These are phyloP conservation scores for Crithidia sp. DNA, from an alignment of 208 protist species.

Conservation along the genomic window DNA sequence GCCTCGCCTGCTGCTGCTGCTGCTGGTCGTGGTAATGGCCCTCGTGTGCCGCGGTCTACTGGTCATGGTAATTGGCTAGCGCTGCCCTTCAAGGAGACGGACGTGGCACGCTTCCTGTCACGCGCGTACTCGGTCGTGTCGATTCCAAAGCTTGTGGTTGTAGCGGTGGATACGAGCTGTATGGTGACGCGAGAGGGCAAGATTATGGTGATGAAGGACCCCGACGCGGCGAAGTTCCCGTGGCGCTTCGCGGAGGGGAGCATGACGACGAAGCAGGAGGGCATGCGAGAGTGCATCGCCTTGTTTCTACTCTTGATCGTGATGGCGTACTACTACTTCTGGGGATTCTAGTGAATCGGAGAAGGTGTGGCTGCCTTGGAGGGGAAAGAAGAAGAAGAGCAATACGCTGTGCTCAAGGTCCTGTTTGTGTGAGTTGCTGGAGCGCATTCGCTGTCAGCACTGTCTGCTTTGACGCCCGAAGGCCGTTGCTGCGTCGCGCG, in stretches of 20 bases:
- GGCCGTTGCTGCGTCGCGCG: too few relatives aligned
- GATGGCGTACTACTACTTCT: constrained; percentile 29
- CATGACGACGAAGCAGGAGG: constrained; percentile 3
- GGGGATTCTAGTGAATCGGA: constrained; percentile 1
- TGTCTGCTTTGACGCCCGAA: too few relatives aligned
- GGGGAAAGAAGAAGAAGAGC: too few relatives aligned
- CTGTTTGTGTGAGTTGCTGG: too few relatives aligned
- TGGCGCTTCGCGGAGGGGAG: constrained; percentile 47
- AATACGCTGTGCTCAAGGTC: too few relatives aligned
- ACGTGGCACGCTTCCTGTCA: constrained; percentile 30
- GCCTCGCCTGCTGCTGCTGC: too few relatives aligned
- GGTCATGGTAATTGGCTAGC: constrained; percentile 59
- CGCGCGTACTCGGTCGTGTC: constrained; percentile 33
- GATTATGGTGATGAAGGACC: constrained; percentile 40
- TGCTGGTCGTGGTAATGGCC: neutral
- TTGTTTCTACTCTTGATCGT: constrained; percentile 21
- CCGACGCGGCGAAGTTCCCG: constrained; percentile 44
- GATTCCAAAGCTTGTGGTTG: constrained; percentile 51
- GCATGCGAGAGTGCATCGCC: constrained; percentile 9
- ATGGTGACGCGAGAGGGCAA: constrained; percentile 45
- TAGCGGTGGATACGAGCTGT: constrained; percentile 43
- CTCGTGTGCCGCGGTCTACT: constrained; percentile 29
- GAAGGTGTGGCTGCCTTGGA: too few relatives aligned
- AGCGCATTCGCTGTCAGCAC: too few relatives aligned
- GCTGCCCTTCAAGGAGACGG: constrained; percentile 49